These are phyloP conservation scores for Lanmaoa rubissima DNA, from an alignment of 768 basidiomycete species.

Conservation along the genomic window DNA sequence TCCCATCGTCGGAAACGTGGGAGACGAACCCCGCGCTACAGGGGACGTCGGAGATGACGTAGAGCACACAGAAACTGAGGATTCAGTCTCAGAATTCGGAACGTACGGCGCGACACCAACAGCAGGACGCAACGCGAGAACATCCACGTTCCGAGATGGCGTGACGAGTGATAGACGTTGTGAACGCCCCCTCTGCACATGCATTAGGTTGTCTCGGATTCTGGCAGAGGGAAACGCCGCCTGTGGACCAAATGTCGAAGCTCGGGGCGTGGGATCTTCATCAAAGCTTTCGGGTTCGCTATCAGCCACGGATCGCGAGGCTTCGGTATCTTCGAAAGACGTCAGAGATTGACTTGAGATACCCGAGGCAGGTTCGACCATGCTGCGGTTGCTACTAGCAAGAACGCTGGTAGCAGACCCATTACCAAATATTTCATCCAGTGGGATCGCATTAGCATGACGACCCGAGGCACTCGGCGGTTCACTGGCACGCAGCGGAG, in stretches of 20 bases:
- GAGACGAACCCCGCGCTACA: neutral
- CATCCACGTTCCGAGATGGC: slow-evolving; percentile 4
- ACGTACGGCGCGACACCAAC: slow-evolving; percentile 20
- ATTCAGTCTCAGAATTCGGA: slow-evolving; percentile 22
- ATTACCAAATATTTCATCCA: slow-evolving; percentile 9
- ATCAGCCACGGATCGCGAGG: slow-evolving; percentile 4
- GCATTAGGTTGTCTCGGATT: neutral
- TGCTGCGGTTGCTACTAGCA: neutral
- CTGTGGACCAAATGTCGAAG: slow-evolving; percentile 16
- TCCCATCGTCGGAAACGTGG: neutral
- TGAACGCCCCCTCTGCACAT: slow-evolving; percentile 5
- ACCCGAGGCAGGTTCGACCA: neutral
- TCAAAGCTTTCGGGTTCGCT: slow-evolving; percentile 9
- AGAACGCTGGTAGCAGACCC: slow-evolving; percentile 2
- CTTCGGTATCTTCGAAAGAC: slow-evolving; percentile 4
- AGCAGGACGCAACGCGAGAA: slow-evolving; percentile 16
- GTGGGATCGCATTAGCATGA: neutral
- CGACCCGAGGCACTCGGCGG: neutral
- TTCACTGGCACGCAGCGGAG: neutral
- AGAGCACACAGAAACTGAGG: slow-evolving; percentile 4
- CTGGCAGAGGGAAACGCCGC: neutral
- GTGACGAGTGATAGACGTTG: slow-evolving; percentile 15
- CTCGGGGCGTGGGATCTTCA: slow-evolving; percentile 29
- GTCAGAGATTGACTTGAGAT: neutral
- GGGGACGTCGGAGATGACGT: slow-evolving; percentile 17